These are phyloP conservation scores for Zarea fungicola DNA, from an alignment of 2,329 filamentous ascomycete genomes.

Conservation along the genomic window DNA sequence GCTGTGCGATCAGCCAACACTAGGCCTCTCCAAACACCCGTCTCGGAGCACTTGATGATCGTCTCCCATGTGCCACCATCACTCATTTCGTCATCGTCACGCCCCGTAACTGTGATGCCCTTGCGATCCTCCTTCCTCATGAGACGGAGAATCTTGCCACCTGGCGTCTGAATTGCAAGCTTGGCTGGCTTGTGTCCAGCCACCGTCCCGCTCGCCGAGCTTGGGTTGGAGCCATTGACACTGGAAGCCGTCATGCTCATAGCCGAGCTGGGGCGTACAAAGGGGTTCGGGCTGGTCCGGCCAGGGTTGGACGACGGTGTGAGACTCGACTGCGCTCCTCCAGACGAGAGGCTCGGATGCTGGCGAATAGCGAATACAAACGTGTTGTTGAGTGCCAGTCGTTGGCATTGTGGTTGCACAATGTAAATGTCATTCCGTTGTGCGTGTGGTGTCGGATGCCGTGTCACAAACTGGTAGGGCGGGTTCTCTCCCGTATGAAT, in stretches of 20 bases:
- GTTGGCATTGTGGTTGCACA: slow-evolving; percentile 87
- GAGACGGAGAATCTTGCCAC: slow-evolving; percentile 86
- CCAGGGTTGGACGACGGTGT: slow-evolving; percentile 45
- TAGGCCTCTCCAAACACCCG: slow-evolving; percentile 73
- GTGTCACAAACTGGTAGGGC: slow-evolving; percentile 83
- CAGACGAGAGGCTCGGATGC: slow-evolving; percentile 61
- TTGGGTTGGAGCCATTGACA: slow-evolving; percentile 52
- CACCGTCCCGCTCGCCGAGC: slow-evolving; percentile 46
- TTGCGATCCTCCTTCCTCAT: slow-evolving; percentile 73
- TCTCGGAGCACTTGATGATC: slow-evolving; percentile 83
- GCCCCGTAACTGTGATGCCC: slow-evolving; percentile 43
- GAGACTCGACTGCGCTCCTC: slow-evolving; percentile 29
- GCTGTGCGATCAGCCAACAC: slow-evolving; percentile 80
- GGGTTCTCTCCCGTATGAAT: slow-evolving; percentile 90
- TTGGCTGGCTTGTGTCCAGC: slow-evolving; percentile 82
- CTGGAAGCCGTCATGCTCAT: slow-evolving; percentile 60
- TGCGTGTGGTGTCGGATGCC: slow-evolving; percentile 96
- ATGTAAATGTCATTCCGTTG: slow-evolving; percentile 96
- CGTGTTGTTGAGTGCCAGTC: slow-evolving; percentile 88
- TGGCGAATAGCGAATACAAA: slow-evolving; percentile 96
- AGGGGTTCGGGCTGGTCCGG: slow-evolving; percentile 54
- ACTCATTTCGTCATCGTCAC: slow-evolving; percentile 51
- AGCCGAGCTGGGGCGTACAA: slow-evolving; percentile 54
- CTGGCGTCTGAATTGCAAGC: slow-evolving; percentile 87
- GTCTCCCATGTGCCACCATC: slow-evolving; percentile 82